phyloP scores from a whole-genome alignment of 352 stramenopile genomes.

The Phytopythium boreale region DNA sequence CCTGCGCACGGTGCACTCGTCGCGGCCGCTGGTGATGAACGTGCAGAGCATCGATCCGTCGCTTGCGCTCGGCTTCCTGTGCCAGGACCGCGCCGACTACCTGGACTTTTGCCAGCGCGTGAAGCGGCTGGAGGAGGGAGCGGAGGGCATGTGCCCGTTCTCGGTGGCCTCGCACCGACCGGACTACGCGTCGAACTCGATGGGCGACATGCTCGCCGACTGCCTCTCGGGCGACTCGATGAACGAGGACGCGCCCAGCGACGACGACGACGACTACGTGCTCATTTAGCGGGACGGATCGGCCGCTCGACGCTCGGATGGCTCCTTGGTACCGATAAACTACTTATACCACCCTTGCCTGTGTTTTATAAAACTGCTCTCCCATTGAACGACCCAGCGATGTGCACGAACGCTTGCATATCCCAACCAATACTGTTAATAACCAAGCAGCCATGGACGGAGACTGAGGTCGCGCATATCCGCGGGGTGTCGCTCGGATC shows the following conservation, averaged over 20 bases:
- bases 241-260: conserved; percentile 43
- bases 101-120: conserved; percentile 62
- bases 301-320: neutral
- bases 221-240: conserved; percentile 65
- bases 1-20: conserved; percentile 51
- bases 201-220: conserved; percentile 42
- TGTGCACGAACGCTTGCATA: too few species aligned
- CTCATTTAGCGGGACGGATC: conserved; percentile 39
- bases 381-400: neutral
- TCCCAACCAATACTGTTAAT: too few species aligned
- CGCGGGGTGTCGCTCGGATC: too few species aligned
- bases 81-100: conserved; percentile 70
- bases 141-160: conserved; percentile 56
- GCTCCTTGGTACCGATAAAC: conserved; percentile 2
- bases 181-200: conserved; percentile 47
- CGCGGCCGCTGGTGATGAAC: conserved; percentile 67
- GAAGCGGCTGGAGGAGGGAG: conserved; percentile 34
- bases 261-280: conserved; percentile 70
- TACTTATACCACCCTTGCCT: neutral
- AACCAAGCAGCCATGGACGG: too few species aligned
- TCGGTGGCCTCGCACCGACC: conserved; percentile 54
- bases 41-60: conserved; percentile 92
- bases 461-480: too few species aligned
- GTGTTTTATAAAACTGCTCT: neutral
- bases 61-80: conserved; percentile 93